Base-by-base conservation (phyloP, 2,329 filamentous ascomycete species). In the Pleoardoris graminearum region DNA sequence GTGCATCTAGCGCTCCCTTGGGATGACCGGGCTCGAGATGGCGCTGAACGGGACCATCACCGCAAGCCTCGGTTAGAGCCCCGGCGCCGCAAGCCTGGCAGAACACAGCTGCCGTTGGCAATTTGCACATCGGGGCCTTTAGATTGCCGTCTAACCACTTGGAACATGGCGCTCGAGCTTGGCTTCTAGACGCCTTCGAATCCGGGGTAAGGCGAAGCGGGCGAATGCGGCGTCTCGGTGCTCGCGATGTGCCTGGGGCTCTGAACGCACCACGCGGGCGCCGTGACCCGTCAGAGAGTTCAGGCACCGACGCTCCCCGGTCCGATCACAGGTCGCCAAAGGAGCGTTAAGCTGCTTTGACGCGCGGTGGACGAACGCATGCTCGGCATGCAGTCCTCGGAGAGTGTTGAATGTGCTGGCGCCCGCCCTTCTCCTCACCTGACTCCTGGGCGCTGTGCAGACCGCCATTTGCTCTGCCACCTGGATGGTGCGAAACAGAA, bases 171-270 rank as follows among this genome's bases (percentile, higher is more conserved):
- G 52, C 23, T 46, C 54, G 52, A 50, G 48, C 54, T 43, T 57
- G 53, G 58, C 58, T 62, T 59, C 57, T 57, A 60, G 61, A 63
- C 50, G 51, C 30, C 41, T 49, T 58, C 53, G 55, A 72, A 71
- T 67, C 69, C 59, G 69, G 69, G 69, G 69, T 70, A 70, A 48
- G 35, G 45, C 46, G 52, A 65, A 55, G 51, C 61, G 57, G 60
- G 53, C 67, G 63, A 65, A 68, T 68, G 27, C 50, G 23, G 42
- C 19, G 17, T 12, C 30, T 19, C 8, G 37, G 17, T 22, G 22
- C 32, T 12, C 44, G 46, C 50, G 23, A 48, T 38, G 39, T 33
- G 29, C 54, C 48, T 38, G 51, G 51, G 50, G 43, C 46, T 33
- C 32, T 14, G 7, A 7, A n/a, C 23, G 16, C 23, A 41, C 27